Evolutionary conservation across 192 early-diverging fungal genomes (phyloP).

Genomic region (Obelidium mucronatum): DNA sequence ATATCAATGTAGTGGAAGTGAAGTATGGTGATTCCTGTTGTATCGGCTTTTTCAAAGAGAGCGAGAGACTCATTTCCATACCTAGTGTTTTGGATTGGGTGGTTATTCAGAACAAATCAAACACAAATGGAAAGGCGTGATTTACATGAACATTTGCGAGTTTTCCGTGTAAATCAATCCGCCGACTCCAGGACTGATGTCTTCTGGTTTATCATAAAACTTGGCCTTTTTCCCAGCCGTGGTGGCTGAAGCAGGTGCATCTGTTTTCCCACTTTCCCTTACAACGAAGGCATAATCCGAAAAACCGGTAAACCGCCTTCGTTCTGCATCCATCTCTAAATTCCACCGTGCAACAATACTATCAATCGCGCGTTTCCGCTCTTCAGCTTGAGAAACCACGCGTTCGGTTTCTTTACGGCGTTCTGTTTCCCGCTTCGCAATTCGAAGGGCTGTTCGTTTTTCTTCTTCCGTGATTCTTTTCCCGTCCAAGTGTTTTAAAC

Average conservation of each 20-base stretch:
- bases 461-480: conserved; percentile 57
- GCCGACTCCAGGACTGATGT: conserved; percentile 19
- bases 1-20: conserved; percentile 36
- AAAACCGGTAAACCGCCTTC: background rate
- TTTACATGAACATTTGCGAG: conserved; percentile 9
- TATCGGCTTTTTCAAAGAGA: conserved; percentile 40
- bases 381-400: conserved; percentile 37
- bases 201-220: background rate
- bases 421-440: conserved; percentile 55
- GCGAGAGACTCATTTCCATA: conserved; percentile 41
- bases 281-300: background rate
- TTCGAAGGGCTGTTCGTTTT: conserved; percentile 43
- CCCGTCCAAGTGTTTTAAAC: conserved; percentile 56
- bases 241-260: too few species aligned
- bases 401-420: conserved; percentile 50
- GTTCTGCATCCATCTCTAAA: conserved; percentile 13
- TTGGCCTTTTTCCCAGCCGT: background rate
- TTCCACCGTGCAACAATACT: conserved; percentile 43
- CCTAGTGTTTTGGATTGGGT: conserved; percentile 4
- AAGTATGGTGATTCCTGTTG: conserved; percentile 18
- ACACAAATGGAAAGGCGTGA: background rate
- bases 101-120: background rate
- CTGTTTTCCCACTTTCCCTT: too few species aligned
- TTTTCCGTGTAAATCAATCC: conserved; percentile 23
- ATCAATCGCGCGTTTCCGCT: conserved; percentile 37